Evolutionary conservation across 2,329 filamentous ascomycete species (phyloP).

Genomic region (Apiospora kogelbergensis): DNA sequence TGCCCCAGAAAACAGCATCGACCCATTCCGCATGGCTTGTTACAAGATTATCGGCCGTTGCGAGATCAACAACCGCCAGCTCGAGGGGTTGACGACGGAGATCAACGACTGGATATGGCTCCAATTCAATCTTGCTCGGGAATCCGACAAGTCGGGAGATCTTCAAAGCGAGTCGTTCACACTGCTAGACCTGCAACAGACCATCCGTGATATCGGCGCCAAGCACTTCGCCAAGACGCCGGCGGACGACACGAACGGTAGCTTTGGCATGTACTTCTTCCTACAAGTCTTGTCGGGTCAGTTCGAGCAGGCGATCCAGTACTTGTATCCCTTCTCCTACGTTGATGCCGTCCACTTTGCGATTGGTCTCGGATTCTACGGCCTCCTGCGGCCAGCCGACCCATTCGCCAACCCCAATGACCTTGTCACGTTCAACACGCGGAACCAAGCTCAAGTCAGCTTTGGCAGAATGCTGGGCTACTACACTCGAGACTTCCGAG

Average conservation of each 20-base stretch:
- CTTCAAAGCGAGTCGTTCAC: constrained; percentile 67
- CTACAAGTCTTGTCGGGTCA: constrained; percentile 87
- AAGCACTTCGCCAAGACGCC: constrained; percentile 85
- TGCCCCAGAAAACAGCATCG: constrained; percentile 81
- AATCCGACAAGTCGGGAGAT: constrained; percentile 62
- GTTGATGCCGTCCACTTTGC: constrained; percentile 94
- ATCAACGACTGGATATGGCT: constrained; percentile 74
- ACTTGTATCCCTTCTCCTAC: constrained; percentile 88
- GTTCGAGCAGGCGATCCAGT: constrained; percentile 91
- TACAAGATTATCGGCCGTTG: constrained; percentile 94
- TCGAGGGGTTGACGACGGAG: constrained; percentile 63
- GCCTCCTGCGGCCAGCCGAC: constrained; percentile 82
- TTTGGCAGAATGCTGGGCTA: constrained; percentile 92
- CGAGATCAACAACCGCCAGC: constrained; percentile 62
- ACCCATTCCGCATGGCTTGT: constrained; percentile 94
- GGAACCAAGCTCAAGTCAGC: constrained; percentile 79
- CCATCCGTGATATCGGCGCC: constrained; percentile 84
- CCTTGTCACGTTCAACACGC: constrained; percentile 63
- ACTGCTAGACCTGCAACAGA: constrained; percentile 69
- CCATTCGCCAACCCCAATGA: constrained; percentile 74
- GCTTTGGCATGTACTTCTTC: constrained; percentile 90
- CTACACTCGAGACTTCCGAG: constrained; percentile 94
- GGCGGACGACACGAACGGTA: constrained; percentile 70
- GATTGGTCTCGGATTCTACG: constrained; percentile 85
- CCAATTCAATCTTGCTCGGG: constrained; percentile 68